Evolutionary conservation across 2,329 filamentous ascomycete species (phyloP).

Genomic region (Dryadomyces quercus-mongolicae): DNA sequence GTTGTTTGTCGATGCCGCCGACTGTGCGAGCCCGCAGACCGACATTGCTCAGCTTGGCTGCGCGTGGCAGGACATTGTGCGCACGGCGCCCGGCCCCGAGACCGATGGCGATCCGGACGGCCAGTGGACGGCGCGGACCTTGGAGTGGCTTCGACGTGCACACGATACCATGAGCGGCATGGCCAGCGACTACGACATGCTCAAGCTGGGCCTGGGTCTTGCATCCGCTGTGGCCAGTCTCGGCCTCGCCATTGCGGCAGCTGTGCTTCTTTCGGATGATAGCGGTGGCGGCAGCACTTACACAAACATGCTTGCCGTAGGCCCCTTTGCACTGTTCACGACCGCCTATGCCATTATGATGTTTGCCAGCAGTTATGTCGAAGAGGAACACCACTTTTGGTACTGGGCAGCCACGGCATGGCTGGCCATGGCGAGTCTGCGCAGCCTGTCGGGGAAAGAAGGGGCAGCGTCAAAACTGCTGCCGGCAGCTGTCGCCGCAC

Average conservation of each 20-base stretch:
- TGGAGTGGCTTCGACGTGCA: slow-evolving; percentile 54
- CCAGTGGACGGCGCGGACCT: slow-evolving; percentile 19
- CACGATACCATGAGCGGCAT: slow-evolving; percentile 77
- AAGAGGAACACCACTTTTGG: slow-evolving; percentile 98
- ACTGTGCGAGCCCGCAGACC: slow-evolving; percentile 19
- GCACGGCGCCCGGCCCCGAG: slow-evolving; percentile 8
- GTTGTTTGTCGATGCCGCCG: slow-evolving; percentile 21
- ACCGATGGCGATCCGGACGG: slow-evolving; percentile 6
- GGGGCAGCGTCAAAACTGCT: background rate
- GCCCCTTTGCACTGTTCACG: slow-evolving; percentile 38
- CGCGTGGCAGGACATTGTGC: slow-evolving; percentile 43
- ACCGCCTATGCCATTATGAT: slow-evolving; percentile 72
- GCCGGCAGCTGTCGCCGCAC: slow-evolving; percentile 7
- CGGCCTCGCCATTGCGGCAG: slow-evolving; percentile 24
- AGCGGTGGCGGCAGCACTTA: background rate
- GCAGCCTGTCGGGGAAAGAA: slow-evolving; percentile 20
- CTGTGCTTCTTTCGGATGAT: slow-evolving; percentile 18
- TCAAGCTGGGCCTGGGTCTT: slow-evolving; percentile 41
- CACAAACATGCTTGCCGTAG: slow-evolving; percentile 10
- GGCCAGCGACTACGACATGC: slow-evolving; percentile 81
- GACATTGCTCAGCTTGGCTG: slow-evolving; percentile 52
- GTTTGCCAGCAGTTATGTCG: slow-evolving; percentile 96
- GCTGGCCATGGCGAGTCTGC: slow-evolving; percentile 42
- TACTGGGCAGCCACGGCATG: slow-evolving; percentile 76
- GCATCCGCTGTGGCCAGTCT: slow-evolving; percentile 24